These are phyloP conservation scores for Scedosporium dehoogii DNA, from an alignment of 2,329 filamentous ascomycete species.

Conservation along the genomic window DNA sequence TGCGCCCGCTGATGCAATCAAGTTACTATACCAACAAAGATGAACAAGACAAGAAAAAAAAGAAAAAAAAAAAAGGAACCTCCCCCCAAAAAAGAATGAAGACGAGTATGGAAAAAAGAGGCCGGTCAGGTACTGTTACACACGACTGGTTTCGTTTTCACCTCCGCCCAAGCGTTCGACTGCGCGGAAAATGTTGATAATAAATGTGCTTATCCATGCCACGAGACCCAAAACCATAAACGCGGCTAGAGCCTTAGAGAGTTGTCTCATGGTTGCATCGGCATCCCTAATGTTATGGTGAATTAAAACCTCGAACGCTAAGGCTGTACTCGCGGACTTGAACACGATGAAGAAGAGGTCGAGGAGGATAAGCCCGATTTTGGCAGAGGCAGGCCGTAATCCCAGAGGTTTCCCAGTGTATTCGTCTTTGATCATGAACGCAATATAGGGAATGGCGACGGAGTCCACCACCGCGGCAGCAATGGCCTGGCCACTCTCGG, in stretches of 20 bases:
- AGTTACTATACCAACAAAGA: background rate
- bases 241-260: conserved; percentile 59
- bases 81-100: background rate
- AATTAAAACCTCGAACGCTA: conserved; percentile 80
- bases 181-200: conserved; percentile 69
- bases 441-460: conserved; percentile 78
- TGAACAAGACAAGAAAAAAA: background rate
- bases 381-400: conserved; percentile 70
- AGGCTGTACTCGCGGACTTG: conserved; percentile 81
- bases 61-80: background rate
- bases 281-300: conserved; percentile 36
- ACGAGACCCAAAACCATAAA: conserved; percentile 74
- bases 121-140: background rate
- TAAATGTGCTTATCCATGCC: conserved; percentile 86
- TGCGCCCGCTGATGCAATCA: background rate
- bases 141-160: conserved; percentile 27
- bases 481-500: conserved; percentile 65
- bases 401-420: conserved; percentile 91
- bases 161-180: conserved; percentile 51
- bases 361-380: conserved; percentile 80
- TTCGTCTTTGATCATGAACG: conserved; percentile 94
- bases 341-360: conserved; percentile 97
- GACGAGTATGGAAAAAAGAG: conserved; percentile 1
- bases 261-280: conserved; percentile 8
- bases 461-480: conserved; percentile 87